Evolutionary conservation across 495 filamentous ascomycete genomes (phyloP).

Genomic region (Clohesyomyces aquaticus): DNA sequence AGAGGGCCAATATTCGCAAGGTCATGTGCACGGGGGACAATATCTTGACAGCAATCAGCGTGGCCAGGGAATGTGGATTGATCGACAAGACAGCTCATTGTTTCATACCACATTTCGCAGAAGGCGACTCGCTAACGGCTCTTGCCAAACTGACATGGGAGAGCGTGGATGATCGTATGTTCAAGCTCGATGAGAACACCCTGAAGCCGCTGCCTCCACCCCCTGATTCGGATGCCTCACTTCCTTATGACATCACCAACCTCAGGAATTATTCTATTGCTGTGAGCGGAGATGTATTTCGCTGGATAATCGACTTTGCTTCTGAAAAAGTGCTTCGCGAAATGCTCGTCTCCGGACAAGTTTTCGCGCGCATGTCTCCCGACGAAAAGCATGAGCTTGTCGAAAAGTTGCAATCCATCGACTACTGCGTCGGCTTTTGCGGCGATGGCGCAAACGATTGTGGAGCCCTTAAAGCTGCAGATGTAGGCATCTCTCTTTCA

Average conservation of each 20-base stretch:
- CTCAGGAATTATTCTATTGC: slow-evolving; percentile 84
- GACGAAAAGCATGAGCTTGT: slow-evolving; percentile 99
- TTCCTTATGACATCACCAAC: slow-evolving; percentile 80
- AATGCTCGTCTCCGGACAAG: slow-evolving; percentile 89
- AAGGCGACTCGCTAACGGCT: slow-evolving; percentile 68
- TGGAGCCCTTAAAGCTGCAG: slow-evolving; percentile 94
- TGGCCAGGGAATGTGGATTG: slow-evolving; percentile 88
- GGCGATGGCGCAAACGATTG: slow-evolving; percentile 99
- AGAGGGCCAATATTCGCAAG: slow-evolving; percentile 79
- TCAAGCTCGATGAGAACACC: slow-evolving; percentile 74
- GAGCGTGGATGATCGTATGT: slow-evolving; percentile 81
- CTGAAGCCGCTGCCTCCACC: slow-evolving; percentile 76
- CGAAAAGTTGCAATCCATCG: slow-evolving; percentile 94
- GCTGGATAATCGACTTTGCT: slow-evolving; percentile 93
- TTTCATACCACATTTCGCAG: slow-evolving; percentile 85
- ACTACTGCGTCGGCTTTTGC: slow-evolving; percentile 95
- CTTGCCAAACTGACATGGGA: slow-evolving; percentile 81
- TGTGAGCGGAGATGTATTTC: slow-evolving; percentile 89
- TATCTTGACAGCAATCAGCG: slow-evolving; percentile 94
- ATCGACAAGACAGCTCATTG: slow-evolving; percentile 80
- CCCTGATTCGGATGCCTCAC: slow-evolving; percentile 72
- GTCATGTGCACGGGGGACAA: slow-evolving; percentile 99
- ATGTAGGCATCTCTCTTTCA: slow-evolving; percentile 97
- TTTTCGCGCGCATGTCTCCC: slow-evolving; percentile 98
- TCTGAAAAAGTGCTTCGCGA: slow-evolving; percentile 69